Evolutionary conservation across 768 basidiomycete species (phyloP), one percentile per base, ranked within the genome.

Genomic region (Mycena latifolia): DNA sequence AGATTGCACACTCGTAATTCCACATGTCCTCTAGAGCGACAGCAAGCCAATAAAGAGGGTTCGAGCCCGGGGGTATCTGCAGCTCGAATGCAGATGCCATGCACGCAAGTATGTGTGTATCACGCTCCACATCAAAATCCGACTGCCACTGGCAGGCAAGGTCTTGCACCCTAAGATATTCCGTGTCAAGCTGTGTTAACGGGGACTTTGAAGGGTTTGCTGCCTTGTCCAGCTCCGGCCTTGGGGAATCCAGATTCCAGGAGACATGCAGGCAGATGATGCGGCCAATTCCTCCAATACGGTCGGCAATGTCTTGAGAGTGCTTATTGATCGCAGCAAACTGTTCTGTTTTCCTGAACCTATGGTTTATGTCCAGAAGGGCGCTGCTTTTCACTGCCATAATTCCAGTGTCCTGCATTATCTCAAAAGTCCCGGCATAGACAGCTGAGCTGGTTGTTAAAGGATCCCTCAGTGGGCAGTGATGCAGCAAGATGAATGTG

Each of bases 401-500:
- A 2, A n/a, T 3, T 25, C 15, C n/a, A 33, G 31, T 33, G 31
- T 33, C 31, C n/a, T n/a, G n/a, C n/a, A n/a, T n/a, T n/a, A n/a
- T n/a, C n/a, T n/a, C n/a, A n/a, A n/a, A n/a, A n/a, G 7, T 33
- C 7, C 31, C n/a, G n/a, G n/a, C n/a, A n/a, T n/a, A n/a, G n/a
- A n/a, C n/a, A n/a, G n/a, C n/a, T n/a, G n/a, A n/a, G n/a, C n/a
- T n/a, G n/a, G n/a, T n/a, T n/a, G n/a, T n/a, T n/a, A n/a, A n/a
- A n/a, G n/a, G n/a, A n/a, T n/a, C 31, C 7, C 12, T 12, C 9
- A 18, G 17, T 39, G 37, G 24, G 50, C 59, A 61, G 22, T 52
- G n/a, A 27, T 61, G 60, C 22, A 46, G 18, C 15, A 61, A 22
- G 1, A 54, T 28, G 24, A 31, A 61, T 29, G 51, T 39, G n/a